Evolutionary conservation across 352 stramenopile genomes (phyloP).

Genomic region (Pythium dissotocum): DNA sequence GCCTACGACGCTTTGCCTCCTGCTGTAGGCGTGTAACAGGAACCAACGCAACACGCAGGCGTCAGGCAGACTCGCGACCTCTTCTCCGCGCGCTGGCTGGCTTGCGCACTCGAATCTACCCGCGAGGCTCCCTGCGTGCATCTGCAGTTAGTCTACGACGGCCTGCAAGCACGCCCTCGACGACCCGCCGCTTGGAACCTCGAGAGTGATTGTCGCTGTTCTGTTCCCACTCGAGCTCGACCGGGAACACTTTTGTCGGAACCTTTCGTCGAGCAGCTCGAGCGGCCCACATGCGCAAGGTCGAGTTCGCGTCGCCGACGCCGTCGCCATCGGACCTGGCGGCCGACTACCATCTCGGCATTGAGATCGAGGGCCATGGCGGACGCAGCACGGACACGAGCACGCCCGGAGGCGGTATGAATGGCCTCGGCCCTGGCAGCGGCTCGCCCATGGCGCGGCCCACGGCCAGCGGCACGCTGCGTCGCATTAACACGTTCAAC

Average conservation of each 20-base stretch:
- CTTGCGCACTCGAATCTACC: not conserved
- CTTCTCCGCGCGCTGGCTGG: not conserved
- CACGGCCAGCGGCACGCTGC: conserved; percentile 37
- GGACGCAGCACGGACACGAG: conserved; percentile 12
- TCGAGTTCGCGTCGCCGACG: conserved; percentile 54
- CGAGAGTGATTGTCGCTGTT: not conserved
- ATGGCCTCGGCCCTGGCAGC: not conserved
- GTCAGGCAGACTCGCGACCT: not conserved
- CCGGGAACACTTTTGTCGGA: conserved; percentile 1
- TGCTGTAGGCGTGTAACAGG: not conserved
- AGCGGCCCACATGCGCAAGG: conserved; percentile 41
- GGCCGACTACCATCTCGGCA: conserved; percentile 63
- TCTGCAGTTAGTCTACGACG: too few species aligned
- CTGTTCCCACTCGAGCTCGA: not conserved
- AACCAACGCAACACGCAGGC: conserved; percentile 2
- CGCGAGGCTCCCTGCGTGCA: too few species aligned
- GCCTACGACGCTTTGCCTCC: not conserved
- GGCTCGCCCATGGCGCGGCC: conserved; percentile 19
- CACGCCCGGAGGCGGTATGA: conserved; percentile 5
- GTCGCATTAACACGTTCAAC: conserved; percentile 74
- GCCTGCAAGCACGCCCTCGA: not conserved
- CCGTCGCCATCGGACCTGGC: conserved; percentile 59
- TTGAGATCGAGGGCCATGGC: conserved; percentile 34
- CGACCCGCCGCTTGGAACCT: too few species aligned
- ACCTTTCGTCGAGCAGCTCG: not conserved